Base-by-base conservation (phyloP, 2,329 filamentous ascomycete genomes). In the Curvularia eragrostidis region DNA sequence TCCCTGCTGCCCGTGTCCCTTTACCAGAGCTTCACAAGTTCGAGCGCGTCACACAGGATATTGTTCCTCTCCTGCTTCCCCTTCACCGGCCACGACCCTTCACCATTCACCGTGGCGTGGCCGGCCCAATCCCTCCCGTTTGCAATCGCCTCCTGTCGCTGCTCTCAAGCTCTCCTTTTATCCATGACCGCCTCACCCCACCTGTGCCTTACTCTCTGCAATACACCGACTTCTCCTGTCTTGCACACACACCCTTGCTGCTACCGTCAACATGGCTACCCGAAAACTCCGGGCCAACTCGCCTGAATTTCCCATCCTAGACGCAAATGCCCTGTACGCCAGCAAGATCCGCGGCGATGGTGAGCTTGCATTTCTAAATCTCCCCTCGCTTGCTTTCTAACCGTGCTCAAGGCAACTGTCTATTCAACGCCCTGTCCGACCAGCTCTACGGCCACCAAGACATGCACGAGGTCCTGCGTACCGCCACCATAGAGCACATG, bases 401-500 rank as follows among this genome's bases (percentile, higher is more conserved):
- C 58, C 62, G 36, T 28, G 57, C 41, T 64, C 56, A 62, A 89
- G 88, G 87, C 65, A 89, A 89, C 78, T 90, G 88, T 75, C 82
- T 90, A 36, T 90, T 89, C 78, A 86, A 87, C 74, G 87, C 87
- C 60, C 80, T 89, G 38, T 87, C 85, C 62, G 86, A 89, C 71
- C 87, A 90, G 78, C 75, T 90, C 51, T 88, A 86, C 70, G 87
- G 86, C 62, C 76, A 84, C 68, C 84, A 87, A 68, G 78, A 81
- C 58, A 79, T 83, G 61, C 84, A 87, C 69, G 72, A 78, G 53
- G 79, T 84, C 65, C 86, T 91, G 66, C 87, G 88, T 49, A 77
- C 79, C 48, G 77, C 75, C 44, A 82, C 88, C 49, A 85, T 89
- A 63, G 75, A 83, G 57, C 85, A 89, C 72, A 89, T 91, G 81